These are phyloP conservation scores for Spizellomyces sp. DNA, from an alignment of 192 early-diverging fungal genomes.

Conservation along the genomic window DNA sequence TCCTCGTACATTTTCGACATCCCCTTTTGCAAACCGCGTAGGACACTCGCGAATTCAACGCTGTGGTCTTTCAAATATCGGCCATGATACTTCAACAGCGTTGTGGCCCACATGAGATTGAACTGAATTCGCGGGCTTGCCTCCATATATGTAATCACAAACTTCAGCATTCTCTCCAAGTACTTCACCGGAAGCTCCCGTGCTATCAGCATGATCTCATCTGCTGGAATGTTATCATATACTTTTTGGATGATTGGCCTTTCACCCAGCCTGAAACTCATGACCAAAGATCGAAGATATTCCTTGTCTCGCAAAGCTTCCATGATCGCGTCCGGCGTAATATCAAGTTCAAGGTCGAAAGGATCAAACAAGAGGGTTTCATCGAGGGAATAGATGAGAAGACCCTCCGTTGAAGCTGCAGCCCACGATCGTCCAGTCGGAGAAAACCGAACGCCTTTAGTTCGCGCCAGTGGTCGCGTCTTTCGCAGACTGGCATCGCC, in stretches of 20 bases:
- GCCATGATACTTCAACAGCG: slow-evolving; percentile 75
- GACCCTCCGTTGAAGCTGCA: slow-evolving; percentile 92
- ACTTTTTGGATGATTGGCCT: slow-evolving; percentile 71
- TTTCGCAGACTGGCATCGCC: slow-evolving; percentile 84
- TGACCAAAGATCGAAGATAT: slow-evolving; percentile 85
- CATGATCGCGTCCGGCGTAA: slow-evolving; percentile 85
- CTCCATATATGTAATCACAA: slow-evolving; percentile 81
- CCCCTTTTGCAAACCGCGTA: slow-evolving; percentile 79
- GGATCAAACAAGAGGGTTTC: slow-evolving; percentile 94
- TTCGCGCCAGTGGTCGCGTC: slow-evolving; percentile 78
- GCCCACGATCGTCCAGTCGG: slow-evolving; percentile 96
- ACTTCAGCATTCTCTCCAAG: slow-evolving; percentile 78
- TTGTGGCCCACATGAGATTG: slow-evolving; percentile 80
- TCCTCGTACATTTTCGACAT: slow-evolving; percentile 50
- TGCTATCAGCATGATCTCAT: slow-evolving; percentile 70
- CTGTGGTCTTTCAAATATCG: slow-evolving; percentile 49
- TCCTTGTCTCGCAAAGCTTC: slow-evolving; percentile 73
- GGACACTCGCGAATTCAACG: slow-evolving; percentile 41
- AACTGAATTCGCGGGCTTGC: slow-evolving; percentile 83
- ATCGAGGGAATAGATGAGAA: slow-evolving; percentile 95
- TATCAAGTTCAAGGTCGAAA: slow-evolving; percentile 95
- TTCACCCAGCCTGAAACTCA: slow-evolving; percentile 95
- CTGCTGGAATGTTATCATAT: slow-evolving; percentile 78
- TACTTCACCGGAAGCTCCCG: slow-evolving; percentile 86
- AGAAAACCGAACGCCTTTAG: slow-evolving; percentile 85